Evolutionary conservation across 257 asterid species (phyloP), one percentile per base, ranked within the genome.

Genomic region (Ehretia macrophylla): DNA sequence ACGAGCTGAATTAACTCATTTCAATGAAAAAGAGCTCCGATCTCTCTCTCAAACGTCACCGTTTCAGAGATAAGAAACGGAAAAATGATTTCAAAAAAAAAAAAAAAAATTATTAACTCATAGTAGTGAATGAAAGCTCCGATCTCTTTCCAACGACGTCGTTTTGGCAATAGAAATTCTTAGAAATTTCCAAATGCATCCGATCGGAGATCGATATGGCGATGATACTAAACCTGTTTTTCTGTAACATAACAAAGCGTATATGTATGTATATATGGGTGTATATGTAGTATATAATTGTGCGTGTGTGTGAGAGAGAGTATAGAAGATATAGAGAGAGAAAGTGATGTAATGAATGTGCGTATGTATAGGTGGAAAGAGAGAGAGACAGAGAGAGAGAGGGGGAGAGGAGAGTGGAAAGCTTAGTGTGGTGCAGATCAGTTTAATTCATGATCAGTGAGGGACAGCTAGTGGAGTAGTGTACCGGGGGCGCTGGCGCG

Each of bases 131-230:
- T 10, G 42, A 17, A 51, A 67, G 42, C 58, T 48, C 44, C 49
- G 71, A 73, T 68, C 69, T 77, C 83, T 60, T 72, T 22, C 13
- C 19, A 59, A 66, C 63, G 71, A 53, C 59, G 39, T 35, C 68
- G 71, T 19, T 50, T 0, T 14, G 9, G 67, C 35, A 44, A 71
- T 48, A 22, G 58, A 49, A 38, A 58, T 8, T 54, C 58, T 17
- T n/a, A 22, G 58, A 49, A 38, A 54, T 8, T 55, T 47, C 18
- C 14, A 14, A 42, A 39, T 70, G 74, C 77, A 67, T 73, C 86
- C 82, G 71, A 88, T 76, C 83, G 83, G 76, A 73, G 79, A 78
- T 82, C 83, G 85, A 75, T 63, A 66, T 76, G 81, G 79, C 81
- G 81, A 72, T 32, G 61, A 68, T 47, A 70, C 77, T 77, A 66